Percentiles rank a stretch among this genome's conserved stretches.
Conservation (phyloP, 129 eudicot genomes). For the Logfia minima region DNA sequence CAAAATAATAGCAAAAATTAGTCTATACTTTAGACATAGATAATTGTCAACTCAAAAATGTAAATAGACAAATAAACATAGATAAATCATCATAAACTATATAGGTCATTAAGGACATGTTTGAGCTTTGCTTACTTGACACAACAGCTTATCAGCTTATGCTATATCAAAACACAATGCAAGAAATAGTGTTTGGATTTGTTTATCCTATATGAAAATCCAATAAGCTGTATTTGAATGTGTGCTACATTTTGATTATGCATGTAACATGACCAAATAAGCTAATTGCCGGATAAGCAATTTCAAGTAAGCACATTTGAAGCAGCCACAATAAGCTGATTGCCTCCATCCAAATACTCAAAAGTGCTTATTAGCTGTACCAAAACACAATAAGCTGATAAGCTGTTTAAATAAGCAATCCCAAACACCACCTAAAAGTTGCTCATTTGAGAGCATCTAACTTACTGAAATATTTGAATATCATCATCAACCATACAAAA, state of each 20-base stretch:
- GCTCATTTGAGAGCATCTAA: neutral
- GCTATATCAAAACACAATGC: neutral
- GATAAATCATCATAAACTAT: neutral
- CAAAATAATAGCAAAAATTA: conserved; percentile 14
- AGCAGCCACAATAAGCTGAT: neutral
- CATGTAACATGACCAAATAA: neutral
- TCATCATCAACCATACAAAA: neutral
- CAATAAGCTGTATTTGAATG: neutral
- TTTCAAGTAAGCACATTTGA: neutral
- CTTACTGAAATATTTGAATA: neutral
- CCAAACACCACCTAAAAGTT: neutral
- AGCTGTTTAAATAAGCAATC: neutral
- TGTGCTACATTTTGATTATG: neutral
- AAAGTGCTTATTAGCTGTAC: no score
- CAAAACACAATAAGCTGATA: no score
- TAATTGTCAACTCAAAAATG: neutral
- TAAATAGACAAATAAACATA: neutral
- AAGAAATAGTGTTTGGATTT: neutral
- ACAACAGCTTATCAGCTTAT: neutral
- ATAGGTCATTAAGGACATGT: neutral
- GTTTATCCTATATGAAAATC: neutral
- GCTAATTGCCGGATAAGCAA: neutral
- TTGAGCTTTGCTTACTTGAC: neutral
- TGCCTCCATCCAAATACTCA: no score
- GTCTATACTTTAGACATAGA: conserved; percentile 5